A percentile compares a stretch with the other conserved stretches of the same genome.
These are phyloP conservation scores for Trichosporon asahii DNA, from an alignment of 1,284 basidiomycete genomes.

Conservation along the genomic window DNA sequence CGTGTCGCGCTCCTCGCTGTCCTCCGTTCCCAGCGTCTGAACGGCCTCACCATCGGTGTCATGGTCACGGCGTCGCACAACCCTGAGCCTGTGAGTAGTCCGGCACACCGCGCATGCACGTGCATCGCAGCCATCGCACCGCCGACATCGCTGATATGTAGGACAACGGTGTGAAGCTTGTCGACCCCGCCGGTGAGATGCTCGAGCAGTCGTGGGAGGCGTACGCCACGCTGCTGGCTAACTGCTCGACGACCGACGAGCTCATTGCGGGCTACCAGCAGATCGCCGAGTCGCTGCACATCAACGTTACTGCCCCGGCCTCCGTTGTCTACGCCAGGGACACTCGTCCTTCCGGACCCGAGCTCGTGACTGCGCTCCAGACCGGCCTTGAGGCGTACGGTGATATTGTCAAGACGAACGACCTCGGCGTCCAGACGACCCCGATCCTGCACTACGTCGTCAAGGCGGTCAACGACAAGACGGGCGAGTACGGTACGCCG, in stretches of 20 bases:
- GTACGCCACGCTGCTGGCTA: slow-evolving; percentile 85
- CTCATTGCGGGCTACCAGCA: slow-evolving; percentile 66
- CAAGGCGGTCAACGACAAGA: slow-evolving; percentile 67
- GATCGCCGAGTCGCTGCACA: slow-evolving; percentile 66
- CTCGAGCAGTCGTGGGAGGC: slow-evolving; percentile 91
- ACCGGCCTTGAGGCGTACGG: slow-evolving; percentile 72
- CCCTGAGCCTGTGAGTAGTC: slow-evolving; percentile 71
- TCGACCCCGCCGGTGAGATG: slow-evolving; percentile 99
- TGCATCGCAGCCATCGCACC: neutral
- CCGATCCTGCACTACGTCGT: slow-evolving; percentile 96
- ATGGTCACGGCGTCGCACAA: slow-evolving; percentile 99
- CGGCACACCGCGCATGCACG: neutral
- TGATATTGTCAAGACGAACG: slow-evolving; percentile 39
- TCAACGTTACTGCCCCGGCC: slow-evolving; percentile 74
- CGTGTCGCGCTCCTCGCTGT: slow-evolving; percentile 87
- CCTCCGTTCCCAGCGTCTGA: slow-evolving; percentile 81
- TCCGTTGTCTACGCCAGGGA: slow-evolving; percentile 88
- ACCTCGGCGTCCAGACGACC: slow-evolving; percentile 79
- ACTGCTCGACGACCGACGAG: slow-evolving; percentile 69
- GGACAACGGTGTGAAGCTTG: slow-evolving; percentile 98
- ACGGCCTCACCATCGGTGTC: slow-evolving; percentile 88
- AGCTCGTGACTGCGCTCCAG: slow-evolving; percentile 75
- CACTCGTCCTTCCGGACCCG: slow-evolving; percentile 83
- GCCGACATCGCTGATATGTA: slow-evolving; percentile 43
- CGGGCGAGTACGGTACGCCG: slow-evolving; percentile 74